Conservation (phyloP, 2,329 filamentous ascomycete genomes). For the Fusarium torreyae region DNA sequence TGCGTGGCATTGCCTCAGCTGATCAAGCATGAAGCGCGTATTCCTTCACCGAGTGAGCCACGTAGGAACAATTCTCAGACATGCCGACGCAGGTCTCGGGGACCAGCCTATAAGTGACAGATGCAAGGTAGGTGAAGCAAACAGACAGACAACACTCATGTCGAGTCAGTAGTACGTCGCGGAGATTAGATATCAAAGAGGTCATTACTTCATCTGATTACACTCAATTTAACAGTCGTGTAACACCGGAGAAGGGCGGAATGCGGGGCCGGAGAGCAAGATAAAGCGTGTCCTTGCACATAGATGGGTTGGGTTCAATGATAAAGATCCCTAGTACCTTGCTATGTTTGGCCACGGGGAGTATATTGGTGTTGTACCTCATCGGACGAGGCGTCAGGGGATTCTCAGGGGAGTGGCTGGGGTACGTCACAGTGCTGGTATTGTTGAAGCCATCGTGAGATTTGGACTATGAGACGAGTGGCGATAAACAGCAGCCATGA, state of each 20-base stretch:
- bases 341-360: conserved; percentile 11
- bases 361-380: conserved; percentile 12
- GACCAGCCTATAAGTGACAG: conserved; percentile 31
- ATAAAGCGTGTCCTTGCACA: conserved; percentile 26
- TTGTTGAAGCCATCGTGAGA: conserved; percentile 30
- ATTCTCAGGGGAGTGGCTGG: conserved; percentile 3
- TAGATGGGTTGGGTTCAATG: conserved; percentile 7
- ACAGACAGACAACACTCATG: not conserved
- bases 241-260: conserved; percentile 26
- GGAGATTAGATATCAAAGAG: conserved; percentile 29
- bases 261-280: conserved; percentile 9
- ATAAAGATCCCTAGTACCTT: not conserved
- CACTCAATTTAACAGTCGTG: conserved; percentile 18
- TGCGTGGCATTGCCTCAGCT: conserved; percentile 9
- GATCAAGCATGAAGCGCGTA: conserved; percentile 16
- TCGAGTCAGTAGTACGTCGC: conserved; percentile 3
- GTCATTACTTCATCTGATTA: conserved; percentile 11
- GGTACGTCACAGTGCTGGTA: conserved; percentile 11
- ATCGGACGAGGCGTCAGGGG: conserved; percentile 4
- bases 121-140: conserved; percentile 14
- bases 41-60: conserved; percentile 32
- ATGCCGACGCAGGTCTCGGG: conserved; percentile 37
- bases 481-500: not conserved
- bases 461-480: not conserved
- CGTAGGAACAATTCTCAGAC: conserved; percentile 13